Evolutionary conservation across 2,329 filamentous ascomycete genomes (phyloP), one percentile per base, ranked within the genome.

Genomic region (Ustilaginoidea virens): DNA sequence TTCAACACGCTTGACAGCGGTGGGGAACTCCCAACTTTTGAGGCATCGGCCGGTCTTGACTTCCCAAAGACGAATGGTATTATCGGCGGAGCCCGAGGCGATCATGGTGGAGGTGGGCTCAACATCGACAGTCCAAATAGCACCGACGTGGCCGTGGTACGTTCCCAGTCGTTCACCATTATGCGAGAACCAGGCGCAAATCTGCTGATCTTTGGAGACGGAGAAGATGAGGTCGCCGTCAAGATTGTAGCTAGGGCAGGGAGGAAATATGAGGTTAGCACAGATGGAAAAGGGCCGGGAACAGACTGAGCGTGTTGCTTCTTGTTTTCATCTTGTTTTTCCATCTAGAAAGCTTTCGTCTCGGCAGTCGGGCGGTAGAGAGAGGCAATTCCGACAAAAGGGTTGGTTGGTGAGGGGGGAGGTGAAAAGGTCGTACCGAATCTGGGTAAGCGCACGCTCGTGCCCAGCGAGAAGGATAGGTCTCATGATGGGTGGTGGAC

Each of bases 211-310:
- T 64, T 96, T 96, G 45, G 83, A 74, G 36, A 85, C 81, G 39
- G 86, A 93, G 67, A 96, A 94, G 53, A 96, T 76, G 43, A 96
- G 72, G 54, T 98, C 90, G 61, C 90, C 90, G 62, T 98, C 90
- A 58, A 74, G 73, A 61, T 86, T 92, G 64, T 82, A 93, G 54
- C 78, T 83, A 35, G n/a, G n/a, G n/a, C n/a, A n/a, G n/a, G n/a
- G n/a, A n/a, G n/a, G n/a, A n/a, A n/a, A n/a, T n/a, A n/a, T n/a
- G n/a, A n/a, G n/a, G n/a, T n/a, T n/a, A n/a, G n/a, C n/a, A n/a
- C n/a, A n/a, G n/a, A n/a, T n/a, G n/a, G n/a, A n/a, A n/a, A n/a
- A n/a, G n/a, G n/a, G n/a, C n/a, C n/a, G n/a, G n/a, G n/a, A n/a
- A n/a, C n/a, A n/a, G n/a, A n/a, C n/a, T n/a, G n/a, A n/a, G n/a